Evolutionary conservation across 2,329 filamentous ascomycete genomes (phyloP).

Genomic region (Cytospora mali): DNA sequence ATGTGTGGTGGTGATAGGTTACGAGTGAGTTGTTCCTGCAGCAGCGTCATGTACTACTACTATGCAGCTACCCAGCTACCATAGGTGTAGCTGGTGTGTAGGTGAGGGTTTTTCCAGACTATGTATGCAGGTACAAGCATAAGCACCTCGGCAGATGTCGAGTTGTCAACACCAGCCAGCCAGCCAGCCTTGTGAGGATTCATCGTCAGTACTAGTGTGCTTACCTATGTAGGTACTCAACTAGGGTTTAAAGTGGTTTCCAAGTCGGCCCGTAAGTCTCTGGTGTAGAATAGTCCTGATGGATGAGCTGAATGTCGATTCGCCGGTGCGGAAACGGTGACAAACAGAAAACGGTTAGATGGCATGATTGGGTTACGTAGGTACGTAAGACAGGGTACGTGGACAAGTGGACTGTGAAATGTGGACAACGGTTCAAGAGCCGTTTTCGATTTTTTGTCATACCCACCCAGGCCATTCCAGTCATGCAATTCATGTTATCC

Average conservation of each 20-base stretch:
- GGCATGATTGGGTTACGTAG: background rate
- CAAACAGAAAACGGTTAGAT: background rate
- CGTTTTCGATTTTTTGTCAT: too few species aligned
- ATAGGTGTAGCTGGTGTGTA: background rate
- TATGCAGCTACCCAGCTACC: background rate
- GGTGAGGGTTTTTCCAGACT: background rate
- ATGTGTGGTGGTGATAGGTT: background rate
- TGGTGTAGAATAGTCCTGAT: too few species aligned
- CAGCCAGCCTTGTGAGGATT: background rate
- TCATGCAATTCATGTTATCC: too few species aligned
- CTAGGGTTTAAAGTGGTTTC: too few species aligned
- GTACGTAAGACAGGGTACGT: too few species aligned
- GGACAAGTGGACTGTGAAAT: background rate
- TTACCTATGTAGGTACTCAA: too few species aligned
- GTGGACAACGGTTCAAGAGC: too few species aligned
- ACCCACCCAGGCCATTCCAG: too few species aligned
- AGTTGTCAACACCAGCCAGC: background rate
- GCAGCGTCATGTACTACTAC: background rate
- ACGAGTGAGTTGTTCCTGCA: conserved; percentile 20
- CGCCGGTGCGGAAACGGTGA: background rate
- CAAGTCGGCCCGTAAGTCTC: too few species aligned
- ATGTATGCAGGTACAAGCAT: conserved; percentile 14
- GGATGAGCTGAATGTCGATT: too few species aligned
- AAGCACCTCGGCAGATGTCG: background rate
- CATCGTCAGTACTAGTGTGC: too few species aligned